These are phyloP conservation scores for Raphanus hybrid DNA, from an alignment of 441 rosid genomes.

Conservation along the genomic window DNA sequence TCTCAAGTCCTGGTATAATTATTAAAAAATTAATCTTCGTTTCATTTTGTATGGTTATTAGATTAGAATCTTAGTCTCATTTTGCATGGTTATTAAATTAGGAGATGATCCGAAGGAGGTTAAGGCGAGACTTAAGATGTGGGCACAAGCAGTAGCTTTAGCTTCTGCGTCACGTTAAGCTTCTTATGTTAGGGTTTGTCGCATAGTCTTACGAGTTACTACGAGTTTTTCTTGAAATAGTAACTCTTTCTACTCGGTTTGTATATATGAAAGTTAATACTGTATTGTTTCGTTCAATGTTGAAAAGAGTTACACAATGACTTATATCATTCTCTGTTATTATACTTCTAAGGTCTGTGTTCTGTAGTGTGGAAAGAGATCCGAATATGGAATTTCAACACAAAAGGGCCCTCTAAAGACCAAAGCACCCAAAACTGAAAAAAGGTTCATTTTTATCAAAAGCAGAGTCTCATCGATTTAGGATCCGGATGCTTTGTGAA, in stretches of 20 bases:
- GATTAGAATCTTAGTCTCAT: background rate
- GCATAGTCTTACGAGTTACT: background rate
- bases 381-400: conserved; percentile 3
- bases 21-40: background rate
- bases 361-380: conserved; percentile 4
- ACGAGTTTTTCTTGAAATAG: conserved; percentile 6
- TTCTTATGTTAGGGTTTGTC: conserved; percentile 26
- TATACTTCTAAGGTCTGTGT: background rate
- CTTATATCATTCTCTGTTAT: background rate
- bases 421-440: conserved; percentile 16
- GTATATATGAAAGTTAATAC: conserved; percentile 19
- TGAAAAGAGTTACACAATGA: background rate
- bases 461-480: conserved; percentile 15
- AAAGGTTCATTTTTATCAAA: conserved; percentile 15
- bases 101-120: conserved; percentile 90
- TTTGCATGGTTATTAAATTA: conserved; percentile 29
- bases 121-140: conserved; percentile 84
- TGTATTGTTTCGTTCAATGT: background rate
- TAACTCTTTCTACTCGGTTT: conserved; percentile 7
- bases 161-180: conserved; percentile 55
- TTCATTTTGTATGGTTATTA: background rate
- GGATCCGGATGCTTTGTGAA: conserved; percentile 7
- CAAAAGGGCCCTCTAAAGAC: conserved; percentile 17
- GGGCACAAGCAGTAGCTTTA: conserved; percentile 95
- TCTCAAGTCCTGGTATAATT: conserved; percentile 74